These are phyloP conservation scores for Phialocephala subalpina DNA, from an alignment of 2,329 filamentous ascomycete genomes.

Conservation along the genomic window DNA sequence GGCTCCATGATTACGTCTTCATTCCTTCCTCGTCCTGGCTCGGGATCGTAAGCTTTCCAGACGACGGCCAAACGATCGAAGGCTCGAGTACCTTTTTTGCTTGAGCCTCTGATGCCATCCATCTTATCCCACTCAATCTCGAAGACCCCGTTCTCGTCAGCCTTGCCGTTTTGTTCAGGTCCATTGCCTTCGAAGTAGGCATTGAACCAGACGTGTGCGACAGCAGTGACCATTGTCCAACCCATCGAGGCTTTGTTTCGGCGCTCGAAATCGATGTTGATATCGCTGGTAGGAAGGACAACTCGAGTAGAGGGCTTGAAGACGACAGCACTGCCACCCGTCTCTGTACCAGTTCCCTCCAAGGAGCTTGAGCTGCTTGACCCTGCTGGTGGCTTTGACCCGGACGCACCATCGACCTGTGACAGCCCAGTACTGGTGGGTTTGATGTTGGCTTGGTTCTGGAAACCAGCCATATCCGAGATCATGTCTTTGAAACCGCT, in stretches of 20 bases:
- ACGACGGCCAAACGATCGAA: slow-evolving; percentile 86
- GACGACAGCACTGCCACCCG: slow-evolving; percentile 76
- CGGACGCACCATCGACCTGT: slow-evolving; percentile 11
- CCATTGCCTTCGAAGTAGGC: slow-evolving; percentile 87
- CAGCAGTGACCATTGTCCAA: slow-evolving; percentile 88
- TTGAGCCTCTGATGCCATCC: slow-evolving; percentile 94
- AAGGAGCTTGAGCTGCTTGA: slow-evolving; percentile 29
- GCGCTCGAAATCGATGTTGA: slow-evolving; percentile 90
- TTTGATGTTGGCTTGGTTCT: slow-evolving; percentile 36
- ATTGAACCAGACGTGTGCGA: slow-evolving; percentile 98
- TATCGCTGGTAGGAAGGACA: slow-evolving; percentile 79
- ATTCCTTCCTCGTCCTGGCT: slow-evolving; percentile 31
- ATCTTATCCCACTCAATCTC: slow-evolving; percentile 79
- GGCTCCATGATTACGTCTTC: slow-evolving; percentile 69
- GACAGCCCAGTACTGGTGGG: slow-evolving; percentile 28
- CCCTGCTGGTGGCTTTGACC: not conserved
- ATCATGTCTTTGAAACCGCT: slow-evolving; percentile 59
- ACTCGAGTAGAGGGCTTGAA: slow-evolving; percentile 76
- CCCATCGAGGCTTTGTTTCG: slow-evolving; percentile 82
- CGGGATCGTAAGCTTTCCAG: slow-evolving; percentile 66
- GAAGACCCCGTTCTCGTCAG: slow-evolving; percentile 75
- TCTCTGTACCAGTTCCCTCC: slow-evolving; percentile 51
- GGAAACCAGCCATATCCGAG: slow-evolving; percentile 57
- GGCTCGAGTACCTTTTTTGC: slow-evolving; percentile 80
- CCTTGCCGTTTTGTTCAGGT: slow-evolving; percentile 69